Conservation (phyloP, 139 green algal genomes). For the Microglena sp. region DNA sequence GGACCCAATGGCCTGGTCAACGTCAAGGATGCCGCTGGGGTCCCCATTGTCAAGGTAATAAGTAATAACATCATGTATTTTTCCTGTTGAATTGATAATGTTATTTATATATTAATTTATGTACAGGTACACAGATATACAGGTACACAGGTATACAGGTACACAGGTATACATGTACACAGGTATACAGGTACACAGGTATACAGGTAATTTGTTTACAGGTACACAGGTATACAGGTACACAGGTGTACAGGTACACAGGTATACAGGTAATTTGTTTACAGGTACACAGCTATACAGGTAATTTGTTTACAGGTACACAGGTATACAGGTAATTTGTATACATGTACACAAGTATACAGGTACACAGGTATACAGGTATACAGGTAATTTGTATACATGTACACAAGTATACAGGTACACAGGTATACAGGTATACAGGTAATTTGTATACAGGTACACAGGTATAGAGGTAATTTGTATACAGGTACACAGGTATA, state of each 20-base stretch:
- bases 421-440: neutral
- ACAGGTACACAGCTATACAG: neutral
- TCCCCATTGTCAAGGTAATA: neutral
- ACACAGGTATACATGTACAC: neutral
- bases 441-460: neutral
- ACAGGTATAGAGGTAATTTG: neutral
- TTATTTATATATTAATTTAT: neutral
- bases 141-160: neutral
- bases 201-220: neutral
- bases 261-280: neutral
- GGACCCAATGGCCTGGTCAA: slow-evolving; percentile 8
- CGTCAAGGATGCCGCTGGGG: neutral
- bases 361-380: neutral
- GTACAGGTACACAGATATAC: neutral
- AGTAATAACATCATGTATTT: neutral
- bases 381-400: neutral
- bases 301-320: neutral
- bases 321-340: neutral
- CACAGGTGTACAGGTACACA: neutral
- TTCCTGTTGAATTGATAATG: neutral
- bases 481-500: neutral
- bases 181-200: neutral
- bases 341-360: neutral
- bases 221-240: neutral
- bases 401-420: neutral